A percentile compares a stretch with the other conserved stretches of the same genome.
These are phyloP conservation scores for Biscutella auriculata DNA, from an alignment of 441 rosid species.

Conservation along the genomic window DNA sequence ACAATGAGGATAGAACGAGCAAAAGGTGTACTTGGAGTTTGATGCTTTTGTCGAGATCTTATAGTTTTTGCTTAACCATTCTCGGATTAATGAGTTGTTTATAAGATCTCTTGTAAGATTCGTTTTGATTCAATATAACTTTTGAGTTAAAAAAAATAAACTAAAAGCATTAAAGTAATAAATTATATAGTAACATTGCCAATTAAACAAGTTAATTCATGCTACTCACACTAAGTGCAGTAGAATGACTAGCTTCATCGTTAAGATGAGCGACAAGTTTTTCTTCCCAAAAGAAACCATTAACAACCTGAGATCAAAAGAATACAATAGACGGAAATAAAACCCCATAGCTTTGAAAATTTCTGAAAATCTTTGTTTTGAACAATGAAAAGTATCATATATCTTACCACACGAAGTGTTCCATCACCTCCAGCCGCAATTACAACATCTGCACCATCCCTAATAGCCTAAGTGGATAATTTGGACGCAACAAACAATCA, in stretches of 20 bases:
- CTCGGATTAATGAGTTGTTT: too few species aligned
- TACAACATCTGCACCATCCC: slow-evolving; percentile 90
- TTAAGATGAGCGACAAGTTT: slow-evolving; percentile 43
- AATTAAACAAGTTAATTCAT: not conserved
- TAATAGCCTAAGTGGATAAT: slow-evolving; percentile 51
- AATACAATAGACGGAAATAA: not conserved
- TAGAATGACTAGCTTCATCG: slow-evolving; percentile 37
- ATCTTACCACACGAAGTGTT: slow-evolving; percentile 78
- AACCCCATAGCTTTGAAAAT: too few species aligned
- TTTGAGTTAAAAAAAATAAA: too few species aligned
- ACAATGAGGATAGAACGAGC: too few species aligned
- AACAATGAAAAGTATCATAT: not conserved
- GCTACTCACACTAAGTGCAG: slow-evolving; percentile 89
- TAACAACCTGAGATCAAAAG: slow-evolving; percentile 52
- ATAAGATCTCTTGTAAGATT: too few species aligned
- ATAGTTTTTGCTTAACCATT: too few species aligned
- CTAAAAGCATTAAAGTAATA: too few species aligned
- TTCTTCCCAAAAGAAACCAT: slow-evolving; percentile 93
- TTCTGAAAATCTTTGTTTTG: too few species aligned
- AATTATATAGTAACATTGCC: too few species aligned
- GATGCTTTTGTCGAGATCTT: too few species aligned
- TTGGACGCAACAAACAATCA: slow-evolving; percentile 6
- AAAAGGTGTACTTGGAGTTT: too few species aligned
- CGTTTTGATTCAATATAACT: too few species aligned
- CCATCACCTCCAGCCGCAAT: slow-evolving; percentile 99